Percentiles rank a stretch among this genome's conserved stretches.
These are phyloP conservation scores for Saturnispora serradocipensis DNA, from an alignment of 805 yeast species.

Conservation along the genomic window DNA sequence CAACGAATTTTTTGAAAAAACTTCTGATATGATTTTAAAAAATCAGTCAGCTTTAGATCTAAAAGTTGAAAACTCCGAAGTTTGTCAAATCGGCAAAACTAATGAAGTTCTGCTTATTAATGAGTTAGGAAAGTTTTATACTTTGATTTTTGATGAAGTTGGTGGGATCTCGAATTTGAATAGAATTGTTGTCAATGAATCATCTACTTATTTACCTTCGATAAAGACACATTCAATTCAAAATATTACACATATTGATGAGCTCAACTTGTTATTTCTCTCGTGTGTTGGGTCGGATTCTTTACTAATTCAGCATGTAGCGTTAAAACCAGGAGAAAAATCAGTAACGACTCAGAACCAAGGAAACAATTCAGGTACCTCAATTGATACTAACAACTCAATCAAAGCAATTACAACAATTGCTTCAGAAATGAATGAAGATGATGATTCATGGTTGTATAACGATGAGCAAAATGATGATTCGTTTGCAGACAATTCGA, in stretches of 20 bases:
- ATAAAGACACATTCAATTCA: conserved; percentile 29
- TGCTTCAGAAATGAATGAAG: conserved; percentile 24
- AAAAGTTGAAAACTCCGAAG: conserved; percentile 44
- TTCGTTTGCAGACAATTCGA: conserved; percentile 3
- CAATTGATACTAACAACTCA: not conserved
- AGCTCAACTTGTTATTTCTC: conserved; percentile 41
- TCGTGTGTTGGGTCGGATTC: conserved; percentile 56
- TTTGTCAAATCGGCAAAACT: conserved; percentile 25
- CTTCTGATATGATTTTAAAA: conserved; percentile 31
- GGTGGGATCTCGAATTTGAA: conserved; percentile 29
- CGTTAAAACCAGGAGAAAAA: conserved; percentile 1
- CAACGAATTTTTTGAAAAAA: conserved; percentile 40
- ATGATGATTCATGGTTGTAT: conserved; percentile 37
- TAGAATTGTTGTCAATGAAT: conserved; percentile 16
- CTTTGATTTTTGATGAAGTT: conserved; percentile 26
- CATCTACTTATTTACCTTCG: conserved; percentile 15
- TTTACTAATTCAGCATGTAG: conserved; percentile 34
- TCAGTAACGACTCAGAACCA: not conserved
- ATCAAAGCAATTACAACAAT: not conserved
- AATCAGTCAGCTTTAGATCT: conserved; percentile 46
- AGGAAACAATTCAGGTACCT: not conserved
- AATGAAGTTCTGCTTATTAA: conserved; percentile 32
- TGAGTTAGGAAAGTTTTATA: conserved; percentile 35
- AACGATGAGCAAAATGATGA: conserved; percentile 28
- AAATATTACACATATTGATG: conserved; percentile 31